Percentiles rank a stretch among this genome's conserved stretches.
These are phyloP conservation scores for Galerina sulciceps DNA, from an alignment of 768 basidiomycete species.

Conservation along the genomic window DNA sequence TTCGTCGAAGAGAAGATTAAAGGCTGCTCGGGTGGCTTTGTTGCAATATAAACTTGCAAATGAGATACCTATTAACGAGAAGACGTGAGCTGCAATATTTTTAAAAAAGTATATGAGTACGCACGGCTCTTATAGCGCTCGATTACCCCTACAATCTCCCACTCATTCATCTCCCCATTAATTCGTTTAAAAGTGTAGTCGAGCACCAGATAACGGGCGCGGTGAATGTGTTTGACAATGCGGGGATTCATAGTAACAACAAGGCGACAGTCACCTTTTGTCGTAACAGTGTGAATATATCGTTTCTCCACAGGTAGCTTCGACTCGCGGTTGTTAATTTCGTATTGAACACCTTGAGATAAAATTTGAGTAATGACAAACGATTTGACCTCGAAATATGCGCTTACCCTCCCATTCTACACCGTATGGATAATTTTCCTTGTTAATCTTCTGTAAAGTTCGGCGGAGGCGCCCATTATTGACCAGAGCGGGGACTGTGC, in stretches of 20 bases:
- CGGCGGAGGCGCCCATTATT: not conserved
- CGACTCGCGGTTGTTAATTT: not conserved
- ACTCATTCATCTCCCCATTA: conserved; percentile 20
- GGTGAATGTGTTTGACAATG: conserved; percentile 12
- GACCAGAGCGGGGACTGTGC: not conserved
- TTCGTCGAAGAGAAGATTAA: not conserved
- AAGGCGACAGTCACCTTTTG: not conserved
- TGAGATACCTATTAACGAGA: not conserved
- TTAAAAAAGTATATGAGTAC: not conserved
- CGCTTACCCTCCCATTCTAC: not conserved
- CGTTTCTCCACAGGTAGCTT: not conserved
- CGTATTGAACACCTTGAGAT: conserved; percentile 1
- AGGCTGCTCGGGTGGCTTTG: not conserved
- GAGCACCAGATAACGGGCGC: conserved; percentile 9
- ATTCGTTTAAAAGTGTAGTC: conserved; percentile 27
- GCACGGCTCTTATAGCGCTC: conserved; percentile 5
- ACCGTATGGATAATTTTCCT: not conserved
- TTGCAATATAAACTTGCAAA: not conserved
- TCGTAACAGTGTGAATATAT: not conserved
- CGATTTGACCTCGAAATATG: too few relatives aligned
- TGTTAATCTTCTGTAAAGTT: not conserved
- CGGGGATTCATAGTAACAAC: not conserved
- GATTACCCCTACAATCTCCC: conserved; percentile 18
- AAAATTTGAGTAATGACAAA: too few relatives aligned
- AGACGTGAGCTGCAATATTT: not conserved